Base-by-base conservation (phyloP, 306 rosid genomes). In the Quillaja saponaria region DNA sequence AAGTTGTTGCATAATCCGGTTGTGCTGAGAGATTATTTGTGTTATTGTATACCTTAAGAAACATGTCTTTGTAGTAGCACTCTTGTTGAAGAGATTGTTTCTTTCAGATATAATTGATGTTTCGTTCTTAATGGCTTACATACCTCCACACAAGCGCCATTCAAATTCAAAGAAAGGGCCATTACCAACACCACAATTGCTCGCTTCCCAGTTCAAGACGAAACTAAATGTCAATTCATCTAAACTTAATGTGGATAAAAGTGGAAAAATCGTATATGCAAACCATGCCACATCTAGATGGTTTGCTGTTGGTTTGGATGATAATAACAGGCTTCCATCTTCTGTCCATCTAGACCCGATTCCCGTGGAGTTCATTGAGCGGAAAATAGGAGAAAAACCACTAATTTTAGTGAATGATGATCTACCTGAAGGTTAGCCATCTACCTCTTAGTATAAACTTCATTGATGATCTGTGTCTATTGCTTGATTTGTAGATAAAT, bases 101-200 rank as follows among this genome's bases (percentile, higher is more conserved):
- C 55, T 19, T 21, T 20, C 15, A 10, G 13, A 4, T 0, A 19
- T 10, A 0, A 19, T n/a, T 40, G 46, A 40, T 17, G 20, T 25
- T 39, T 55, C 12, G 4, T 48, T 16, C n/a, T 8, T 0, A 1
- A 84, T 84, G 90, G 78, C 87, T 13, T 84, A 84, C 67, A 35
- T 81, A 6, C 85, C 90, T 8, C 90, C 85, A 0, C 87, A 84
- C 67, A 84, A 76, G 66, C 84, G 79, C 15, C 78, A 35, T 19
- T 51, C 79, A 16, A 64, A 74, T 44, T 74, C 58, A 68, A 12
- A 49, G 4, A 50, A 35, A 4, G 31, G 62, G 18, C 57, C 61
- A 1, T 35, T 54, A 46, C 84, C 55, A 0, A 69, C 72, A 21
- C 81, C 86, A 1, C 73, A 69, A 65, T 40, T 40, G 57, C 82